A percentile compares a stretch with the other conserved stretches of the same genome.
Conservation (phyloP, 106 monocot genomes). For the Alisma plantagoaquatica region DNA sequence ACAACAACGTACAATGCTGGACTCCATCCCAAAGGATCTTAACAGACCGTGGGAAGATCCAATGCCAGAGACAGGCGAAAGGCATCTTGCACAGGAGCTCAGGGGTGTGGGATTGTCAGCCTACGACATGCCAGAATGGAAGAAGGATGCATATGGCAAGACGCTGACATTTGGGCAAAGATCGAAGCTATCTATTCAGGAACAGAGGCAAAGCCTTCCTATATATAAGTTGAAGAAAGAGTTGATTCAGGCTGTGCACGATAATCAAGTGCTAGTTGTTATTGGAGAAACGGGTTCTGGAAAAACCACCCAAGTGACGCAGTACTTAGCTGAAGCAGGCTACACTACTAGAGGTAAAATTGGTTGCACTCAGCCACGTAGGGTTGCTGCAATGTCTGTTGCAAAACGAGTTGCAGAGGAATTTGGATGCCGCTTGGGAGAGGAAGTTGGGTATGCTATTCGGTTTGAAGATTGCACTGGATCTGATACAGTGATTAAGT, state of each 20-base stretch:
- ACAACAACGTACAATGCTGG: constrained; percentile 85
- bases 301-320: constrained; percentile 81
- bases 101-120: constrained; percentile 90
- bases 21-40: constrained; percentile 91
- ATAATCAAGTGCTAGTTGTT: constrained; percentile 60
- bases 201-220: constrained; percentile 84
- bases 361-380: constrained; percentile 77
- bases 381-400: constrained; percentile 75
- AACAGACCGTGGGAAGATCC: constrained; percentile 94
- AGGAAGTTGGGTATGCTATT: constrained; percentile 73
- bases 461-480: constrained; percentile 88
- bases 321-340: constrained; percentile 61
- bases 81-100: constrained; percentile 85
- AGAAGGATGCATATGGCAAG: constrained; percentile 90
- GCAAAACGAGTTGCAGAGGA: constrained; percentile 76
- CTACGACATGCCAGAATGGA: constrained; percentile 97
- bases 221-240: constrained; percentile 90
- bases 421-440: constrained; percentile 70
- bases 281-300: constrained; percentile 77
- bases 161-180: constrained; percentile 84
- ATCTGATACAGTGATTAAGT: constrained; percentile 56
- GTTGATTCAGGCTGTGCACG: constrained; percentile 78
- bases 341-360: constrained; percentile 32
- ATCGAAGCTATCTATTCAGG: constrained; percentile 82
- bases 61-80: constrained; percentile 89